Evolutionary conservation across 768 basidiomycete genomes (phyloP).

Genomic region (Lactarius indigo): DNA sequence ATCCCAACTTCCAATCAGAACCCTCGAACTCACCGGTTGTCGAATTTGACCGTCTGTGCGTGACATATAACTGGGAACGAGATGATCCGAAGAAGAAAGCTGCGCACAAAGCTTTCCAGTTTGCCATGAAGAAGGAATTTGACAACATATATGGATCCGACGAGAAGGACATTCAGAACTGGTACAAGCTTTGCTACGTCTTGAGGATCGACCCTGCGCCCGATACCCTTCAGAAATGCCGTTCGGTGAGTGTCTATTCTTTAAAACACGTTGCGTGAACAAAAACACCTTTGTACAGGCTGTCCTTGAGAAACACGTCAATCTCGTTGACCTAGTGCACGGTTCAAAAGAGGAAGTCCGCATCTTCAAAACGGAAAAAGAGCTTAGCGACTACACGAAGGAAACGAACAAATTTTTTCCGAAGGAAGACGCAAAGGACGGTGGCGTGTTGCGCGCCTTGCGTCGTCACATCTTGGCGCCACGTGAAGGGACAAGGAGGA

Average conservation of each 20-base stretch:
- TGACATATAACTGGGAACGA: not conserved
- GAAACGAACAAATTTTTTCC: conserved; percentile 24
- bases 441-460: conserved; percentile 32
- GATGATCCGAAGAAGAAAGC: not conserved
- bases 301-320: conserved; percentile 20
- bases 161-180: conserved; percentile 18
- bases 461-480: conserved; percentile 29
- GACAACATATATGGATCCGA: conserved; percentile 25
- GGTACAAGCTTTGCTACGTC: conserved; percentile 21
- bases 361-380: not conserved
- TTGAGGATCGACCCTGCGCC: conserved; percentile 21
- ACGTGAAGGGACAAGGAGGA: not conserved
- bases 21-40: conserved; percentile 6
- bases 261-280: not conserved
- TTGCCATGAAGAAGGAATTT: conserved; percentile 23
- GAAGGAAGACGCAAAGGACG: conserved; percentile 28
- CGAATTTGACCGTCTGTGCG: conserved; percentile 21
- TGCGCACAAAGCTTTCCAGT: not conserved
- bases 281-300: not conserved
- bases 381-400: conserved; percentile 10
- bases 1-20: conserved; percentile 13
- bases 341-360: not conserved
- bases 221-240: not conserved
- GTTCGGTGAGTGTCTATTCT: not conserved
- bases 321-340: conserved; percentile 20